phyloP scores from a whole-genome alignment of 345 rosid genomes.

The Rhodamnia argentea region DNA sequence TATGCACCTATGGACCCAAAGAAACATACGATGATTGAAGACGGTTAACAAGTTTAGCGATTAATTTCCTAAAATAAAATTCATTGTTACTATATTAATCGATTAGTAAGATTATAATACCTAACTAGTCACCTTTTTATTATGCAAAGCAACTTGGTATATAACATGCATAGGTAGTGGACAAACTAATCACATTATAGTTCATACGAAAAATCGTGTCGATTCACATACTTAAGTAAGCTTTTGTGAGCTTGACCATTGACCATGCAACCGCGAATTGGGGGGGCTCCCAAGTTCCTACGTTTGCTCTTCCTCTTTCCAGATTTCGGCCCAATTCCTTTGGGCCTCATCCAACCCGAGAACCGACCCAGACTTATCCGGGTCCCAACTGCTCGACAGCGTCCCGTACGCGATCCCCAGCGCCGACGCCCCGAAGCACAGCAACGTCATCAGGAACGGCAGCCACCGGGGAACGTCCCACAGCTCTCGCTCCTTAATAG shows the following conservation, averaged over 20 bases:
- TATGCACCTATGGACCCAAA: background rate
- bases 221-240: background rate
- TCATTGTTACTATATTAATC: background rate
- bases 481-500: constrained; percentile 24
- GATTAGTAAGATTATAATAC: background rate
- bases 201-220: background rate
- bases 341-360: constrained; percentile 62
- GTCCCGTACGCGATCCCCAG: constrained; percentile 75
- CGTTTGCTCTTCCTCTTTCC: constrained; percentile 45
- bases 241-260: background rate
- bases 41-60: too few relatives aligned
- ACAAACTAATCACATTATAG: background rate
- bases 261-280: background rate
- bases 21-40: background rate
- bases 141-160: background rate
- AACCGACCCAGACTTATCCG: constrained; percentile 39
- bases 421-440: constrained; percentile 53
- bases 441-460: constrained; percentile 31
- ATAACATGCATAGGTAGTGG: background rate
- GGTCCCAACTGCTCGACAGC: constrained; percentile 67
- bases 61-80: too few relatives aligned
- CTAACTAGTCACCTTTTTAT: background rate
- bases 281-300: background rate
- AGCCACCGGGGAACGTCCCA: constrained; percentile 68
- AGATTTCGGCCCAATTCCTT: constrained; percentile 72